Percentiles rank a stretch among this genome's conserved stretches.
These are phyloP conservation scores for Corrigiola litoralis DNA, from an alignment of 179 eudicot species.

Conservation along the genomic window DNA sequence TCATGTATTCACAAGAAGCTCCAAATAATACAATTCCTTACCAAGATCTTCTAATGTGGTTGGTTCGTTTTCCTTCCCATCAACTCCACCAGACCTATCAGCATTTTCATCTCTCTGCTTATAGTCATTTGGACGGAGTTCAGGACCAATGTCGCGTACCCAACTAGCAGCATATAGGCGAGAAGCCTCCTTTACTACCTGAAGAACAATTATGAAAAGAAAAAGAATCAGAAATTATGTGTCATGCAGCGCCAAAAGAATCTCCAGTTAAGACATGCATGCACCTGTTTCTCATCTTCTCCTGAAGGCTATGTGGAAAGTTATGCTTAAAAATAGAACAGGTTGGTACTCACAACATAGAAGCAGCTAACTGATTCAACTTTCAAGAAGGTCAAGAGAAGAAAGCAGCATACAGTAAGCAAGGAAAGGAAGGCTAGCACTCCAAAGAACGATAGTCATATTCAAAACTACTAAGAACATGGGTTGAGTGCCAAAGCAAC, in stretches of 20 bases:
- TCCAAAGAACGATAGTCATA: too few species aligned
- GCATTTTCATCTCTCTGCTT: slow-evolving; percentile 41
- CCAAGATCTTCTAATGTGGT: slow-evolving; percentile 85
- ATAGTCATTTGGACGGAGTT: slow-evolving; percentile 72
- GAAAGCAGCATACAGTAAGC: too few species aligned
- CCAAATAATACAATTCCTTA: slow-evolving; percentile 21
- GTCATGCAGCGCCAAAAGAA: not conserved
- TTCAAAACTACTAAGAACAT: too few species aligned
- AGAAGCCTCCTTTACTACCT: slow-evolving; percentile 79
- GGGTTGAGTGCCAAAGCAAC: too few species aligned
- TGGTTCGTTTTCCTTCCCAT: slow-evolving; percentile 45
- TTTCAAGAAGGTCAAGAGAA: too few species aligned
- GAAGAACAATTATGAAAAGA: not conserved
- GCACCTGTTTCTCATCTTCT: not conserved
- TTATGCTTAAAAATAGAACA: too few species aligned
- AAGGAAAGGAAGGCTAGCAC: too few species aligned
- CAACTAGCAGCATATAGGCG: slow-evolving; percentile 81
- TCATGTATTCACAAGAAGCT: too few species aligned
- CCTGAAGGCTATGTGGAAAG: too few species aligned
- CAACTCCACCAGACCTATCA: slow-evolving; percentile 28
- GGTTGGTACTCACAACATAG: too few species aligned
- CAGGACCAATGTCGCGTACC: slow-evolving; percentile 96
- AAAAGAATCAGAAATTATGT: too few species aligned
- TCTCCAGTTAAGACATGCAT: not conserved
- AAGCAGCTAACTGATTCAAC: too few species aligned